These are phyloP conservation scores for Mycena rebaudengoi DNA, from an alignment of 768 basidiomycete species.

Conservation along the genomic window DNA sequence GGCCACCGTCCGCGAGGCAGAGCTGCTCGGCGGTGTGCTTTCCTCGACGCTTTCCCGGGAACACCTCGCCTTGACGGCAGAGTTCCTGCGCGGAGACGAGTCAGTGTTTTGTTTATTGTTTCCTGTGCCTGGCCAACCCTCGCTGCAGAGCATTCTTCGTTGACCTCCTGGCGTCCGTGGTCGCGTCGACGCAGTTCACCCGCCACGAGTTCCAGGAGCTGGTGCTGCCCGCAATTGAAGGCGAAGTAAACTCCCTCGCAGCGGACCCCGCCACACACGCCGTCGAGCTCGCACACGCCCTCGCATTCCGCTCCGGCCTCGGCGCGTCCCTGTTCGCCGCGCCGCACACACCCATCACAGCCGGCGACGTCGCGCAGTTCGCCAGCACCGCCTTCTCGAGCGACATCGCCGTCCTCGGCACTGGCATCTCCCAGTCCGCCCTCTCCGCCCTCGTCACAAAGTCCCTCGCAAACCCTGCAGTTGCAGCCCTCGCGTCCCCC, in stretches of 20 bases:
- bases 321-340: conserved; percentile 90
- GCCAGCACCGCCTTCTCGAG: conserved; percentile 77
- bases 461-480: conserved; percentile 61
- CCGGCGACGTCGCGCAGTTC: conserved; percentile 76
- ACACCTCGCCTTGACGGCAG: conserved; percentile 92
- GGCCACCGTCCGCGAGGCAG: conserved; percentile 90
- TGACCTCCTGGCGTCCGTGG: conserved; percentile 83
- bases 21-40: conserved; percentile 92
- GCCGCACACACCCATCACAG: conserved; percentile 68
- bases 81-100: conserved; percentile 97
- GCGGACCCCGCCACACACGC: conserved; percentile 73
- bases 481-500: conserved; percentile 44
- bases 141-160: conserved; percentile 87
- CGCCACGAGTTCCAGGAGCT: conserved; percentile 82
- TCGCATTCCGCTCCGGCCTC: conserved; percentile 95
- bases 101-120: conserved; percentile 54
- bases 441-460: conserved; percentile 79
- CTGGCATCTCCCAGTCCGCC: conserved; percentile 78
- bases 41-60: conserved; percentile 87
- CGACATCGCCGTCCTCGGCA: conserved; percentile 88
- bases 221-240: conserved; percentile 73
- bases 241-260: conserved; percentile 71
- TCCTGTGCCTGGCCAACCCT: not conserved
- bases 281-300: conserved; percentile 85
- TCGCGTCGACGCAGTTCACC: conserved; percentile 84